A percentile compares a stretch with the other conserved stretches of the same genome.
Evolutionary conservation across 129 eudicot species (phyloP).

Genomic region (Chrysanthemum makinoi): DNA sequence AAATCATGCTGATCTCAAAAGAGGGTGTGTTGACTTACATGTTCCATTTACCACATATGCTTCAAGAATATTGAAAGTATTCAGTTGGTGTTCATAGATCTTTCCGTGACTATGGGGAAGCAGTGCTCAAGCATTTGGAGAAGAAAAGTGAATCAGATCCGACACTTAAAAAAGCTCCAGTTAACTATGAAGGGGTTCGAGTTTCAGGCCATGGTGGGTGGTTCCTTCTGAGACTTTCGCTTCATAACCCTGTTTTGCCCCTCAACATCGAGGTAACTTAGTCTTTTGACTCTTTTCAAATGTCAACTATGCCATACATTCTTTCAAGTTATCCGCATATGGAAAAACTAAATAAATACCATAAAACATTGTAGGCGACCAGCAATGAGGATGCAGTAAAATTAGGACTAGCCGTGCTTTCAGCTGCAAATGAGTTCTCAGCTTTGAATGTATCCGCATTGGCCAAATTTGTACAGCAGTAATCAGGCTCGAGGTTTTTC

Average conservation of each 20-base stretch:
- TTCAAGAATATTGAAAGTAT: neutral
- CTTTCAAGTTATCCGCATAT: neutral
- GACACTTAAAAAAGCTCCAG: conserved; percentile 81
- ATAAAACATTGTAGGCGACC: conserved; percentile 50
- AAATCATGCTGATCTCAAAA: conserved; percentile 44
- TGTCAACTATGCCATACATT: neutral
- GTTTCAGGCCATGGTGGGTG: conserved; percentile 96
- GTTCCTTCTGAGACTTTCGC: conserved; percentile 96
- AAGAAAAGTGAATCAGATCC: conserved; percentile 65
- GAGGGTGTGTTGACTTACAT: conserved; percentile 11
- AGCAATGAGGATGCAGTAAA: conserved; percentile 72
- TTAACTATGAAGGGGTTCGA: conserved; percentile 92
- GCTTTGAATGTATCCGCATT: conserved; percentile 78
- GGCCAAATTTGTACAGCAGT: conserved; percentile 54
- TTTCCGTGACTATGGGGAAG: conserved; percentile 91
- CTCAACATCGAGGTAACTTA: conserved; percentile 86
- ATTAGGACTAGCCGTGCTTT: conserved; percentile 69
- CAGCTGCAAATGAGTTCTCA: conserved; percentile 64
- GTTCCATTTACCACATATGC: conserved; percentile 27
- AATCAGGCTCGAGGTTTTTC: conserved; percentile 5
- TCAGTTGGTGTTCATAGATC: conserved; percentile 50
- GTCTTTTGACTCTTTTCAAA: no score
- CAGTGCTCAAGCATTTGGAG: conserved; percentile 69
- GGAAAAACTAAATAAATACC: neutral
- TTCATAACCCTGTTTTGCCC: conserved; percentile 97